Evolutionary conservation across 768 basidiomycete genomes (phyloP), one percentile per base, ranked within the genome.

Genomic region (Mycena pura): DNA sequence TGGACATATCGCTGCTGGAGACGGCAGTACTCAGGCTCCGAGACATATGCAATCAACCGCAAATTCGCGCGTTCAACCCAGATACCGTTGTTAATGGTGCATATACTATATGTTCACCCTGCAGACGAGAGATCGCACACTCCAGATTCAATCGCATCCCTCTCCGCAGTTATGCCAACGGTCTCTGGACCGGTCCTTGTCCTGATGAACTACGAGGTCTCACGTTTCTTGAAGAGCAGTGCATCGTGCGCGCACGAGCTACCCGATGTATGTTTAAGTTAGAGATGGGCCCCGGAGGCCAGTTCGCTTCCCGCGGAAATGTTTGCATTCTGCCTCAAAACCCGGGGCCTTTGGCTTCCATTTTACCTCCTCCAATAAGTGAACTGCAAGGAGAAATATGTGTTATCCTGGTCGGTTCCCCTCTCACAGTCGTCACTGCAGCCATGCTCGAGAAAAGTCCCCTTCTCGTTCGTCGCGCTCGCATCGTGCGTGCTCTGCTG

Each of bases 371-470:
- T 6, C 64, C 66, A 29, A 22, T 68, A 8, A 34, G 15, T 21
- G 13, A 46, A 27, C 24, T 68, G 1, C 29, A 21, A 21, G 64
- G 52, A 28, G 65, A 65, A 49, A 48, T 68, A 21, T 66, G 53
- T 62, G 45, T 68, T 11, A 53, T 68, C 32, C 44, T 68, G n/a
- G 66, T 68, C 3, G 58, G 64, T 19, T 65, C 66, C 10, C 27
- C 60, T 17, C 50, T 52, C 27, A 52, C 53, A 6, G 53, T 47
- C 15, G 32, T 65, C 15, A 62, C 59, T 25, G 15, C n/a, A 5
- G 56, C 52, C 21, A 38, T 45, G 19, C 44, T 65, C 6, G 9
- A n/a, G 28, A 56, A 50, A 13, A 36, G 46, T 3, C 66, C 64
- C 3, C 56, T 68, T 2, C 41, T 60, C 11, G 63, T 54, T 3